Base-by-base conservation (phyloP, 75 land plant species). In the Cupressus sempervirens region DNA sequence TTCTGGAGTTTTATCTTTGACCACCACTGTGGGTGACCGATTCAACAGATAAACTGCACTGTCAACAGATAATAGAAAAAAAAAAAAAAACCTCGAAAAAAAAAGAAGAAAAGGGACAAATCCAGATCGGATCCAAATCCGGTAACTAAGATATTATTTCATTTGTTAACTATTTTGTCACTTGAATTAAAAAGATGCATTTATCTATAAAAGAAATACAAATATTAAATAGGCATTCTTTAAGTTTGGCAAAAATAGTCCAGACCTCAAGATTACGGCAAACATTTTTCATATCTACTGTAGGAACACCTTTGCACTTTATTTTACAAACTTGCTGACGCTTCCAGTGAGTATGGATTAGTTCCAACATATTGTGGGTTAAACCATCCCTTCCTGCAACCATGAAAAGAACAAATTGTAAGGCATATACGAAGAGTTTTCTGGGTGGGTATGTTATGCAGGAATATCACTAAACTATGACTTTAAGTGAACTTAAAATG, bases 361-460 rank as follows among this genome's bases (percentile, higher is more conserved):
- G 80, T n/a, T 91, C 93, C 92, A 95, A 85, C 91, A 92, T 92
- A 67, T 95, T 95, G 84, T 95, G 96, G 0, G 95, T 93, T 52
- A 93, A 82, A 32, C 95, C 97, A 87, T 93, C 95, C 84, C 97
- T 90, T 26, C 97, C 97, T 95, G 86, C 86, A 84, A 82, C 4
- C 36, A 84, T 81, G 20, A n/a, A 82, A 82, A 58, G 15, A 29
- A 86, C 8, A 65, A 34, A 85, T 65, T 72, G 29, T 43, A 30
- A 72, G 74, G 12, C 74, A 30, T n/a, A n/a, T n/a, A n/a, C n/a
- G 16, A 56, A 18, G 62, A 18, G 18, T 23, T 56, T 18, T 56
- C 62, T 56, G 23, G 62, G 62, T 16, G 18, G 4, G 23, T 56
- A 18, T 18, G 62, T 56, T 56, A 56, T 18, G 6, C 6, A 2